Base-by-base conservation (phyloP, 495 filamentous ascomycete species). In the Lophiostoma macrostomum region DNA sequence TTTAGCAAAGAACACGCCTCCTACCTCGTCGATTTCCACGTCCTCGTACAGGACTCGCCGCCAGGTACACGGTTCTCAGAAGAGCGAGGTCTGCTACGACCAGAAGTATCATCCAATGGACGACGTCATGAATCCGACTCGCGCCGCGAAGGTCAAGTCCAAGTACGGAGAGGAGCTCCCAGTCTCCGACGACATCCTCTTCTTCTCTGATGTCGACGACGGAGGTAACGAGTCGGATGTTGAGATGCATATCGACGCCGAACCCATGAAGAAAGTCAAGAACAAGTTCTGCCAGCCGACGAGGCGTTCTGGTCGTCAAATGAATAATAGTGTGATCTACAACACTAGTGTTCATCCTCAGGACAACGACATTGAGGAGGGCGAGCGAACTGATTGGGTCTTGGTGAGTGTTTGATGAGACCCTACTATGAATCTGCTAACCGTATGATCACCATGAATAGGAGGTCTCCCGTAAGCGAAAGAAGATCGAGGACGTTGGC, bases 31-130 rank as follows among this genome's bases (percentile, higher is more conserved):
- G 23, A 1, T 16, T 22, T 40, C 32, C 11, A 22, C 46, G 4
- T 48, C 48, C 4, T 41, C 39, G 23, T 44, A 52, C 42, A 52
- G 22, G 20, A 60, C 56, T 10, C 43, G 55, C 3, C 20, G 27
- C 4, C 43, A 42, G 29, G 27, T 32, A 19, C 25, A 49, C 22
- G 45, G 38, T 5, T 34, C 16, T 7, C 36, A 18, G 10, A 18
- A 27, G 6, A 51, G 37, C 19, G 34, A 52, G 28, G 36, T 59
- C 1, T 29, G 28, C 24, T 71, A 71, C 36, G 64, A 70, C 18
- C 47, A 58, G 52, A 65, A 64, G 50, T 66, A 60, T 22, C 69
- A 71, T 52, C 69, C 69, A 16, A 65, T 71, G 60, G 69, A 68
- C 30, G 60, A 62, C 20, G 31, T 60, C 12, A 35, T 64, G 12